A percentile compares a stretch with the other conserved stretches of the same genome.
Evolutionary conservation across 2,329 filamentous ascomycete genomes (phyloP).

Genomic region (Arthroderma sp.): DNA sequence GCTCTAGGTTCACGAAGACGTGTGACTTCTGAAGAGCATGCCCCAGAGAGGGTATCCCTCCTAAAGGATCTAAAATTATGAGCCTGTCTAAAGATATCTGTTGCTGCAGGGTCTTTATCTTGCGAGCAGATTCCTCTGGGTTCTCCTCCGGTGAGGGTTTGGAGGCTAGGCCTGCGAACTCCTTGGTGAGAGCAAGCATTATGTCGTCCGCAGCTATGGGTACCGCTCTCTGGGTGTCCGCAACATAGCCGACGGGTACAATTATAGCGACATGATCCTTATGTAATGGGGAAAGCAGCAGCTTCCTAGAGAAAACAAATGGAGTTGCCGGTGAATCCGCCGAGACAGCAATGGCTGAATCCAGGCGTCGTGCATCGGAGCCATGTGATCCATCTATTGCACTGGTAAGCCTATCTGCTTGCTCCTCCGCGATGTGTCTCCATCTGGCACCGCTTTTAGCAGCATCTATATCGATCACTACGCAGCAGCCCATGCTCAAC

Average conservation of each 20-base stretch:
- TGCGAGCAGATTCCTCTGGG: slow-evolving; percentile 25
- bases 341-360: slow-evolving; percentile 38
- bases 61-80: slow-evolving; percentile 75
- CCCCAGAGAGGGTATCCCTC: slow-evolving; percentile 62
- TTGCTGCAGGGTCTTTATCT: slow-evolving; percentile 31
- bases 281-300: slow-evolving; percentile 52
- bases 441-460: slow-evolving; percentile 17
- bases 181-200: slow-evolving; percentile 61
- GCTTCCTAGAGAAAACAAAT: slow-evolving; percentile 30
- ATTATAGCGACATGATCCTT: slow-evolving; percentile 60
- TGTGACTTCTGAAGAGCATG: slow-evolving; percentile 49
- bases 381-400: slow-evolving; percentile 59
- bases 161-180: slow-evolving; percentile 56
- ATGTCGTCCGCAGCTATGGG: slow-evolving; percentile 48
- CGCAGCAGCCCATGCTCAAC: slow-evolving; percentile 66
- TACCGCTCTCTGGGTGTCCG: slow-evolving; percentile 35
- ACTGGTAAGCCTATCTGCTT: slow-evolving; percentile 60
- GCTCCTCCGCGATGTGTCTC: slow-evolving; percentile 41
- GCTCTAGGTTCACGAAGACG: slow-evolving; percentile 84
- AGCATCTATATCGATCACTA: slow-evolving; percentile 55
- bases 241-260: slow-evolving; percentile 48
- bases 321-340: slow-evolving; percentile 22
- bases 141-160: slow-evolving; percentile 31
- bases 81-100: slow-evolving; percentile 63
- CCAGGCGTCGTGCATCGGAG: slow-evolving; percentile 55